phyloP scores from a whole-genome alignment of 1,139 yeast species.

The Diutina neorugosa region DNA sequence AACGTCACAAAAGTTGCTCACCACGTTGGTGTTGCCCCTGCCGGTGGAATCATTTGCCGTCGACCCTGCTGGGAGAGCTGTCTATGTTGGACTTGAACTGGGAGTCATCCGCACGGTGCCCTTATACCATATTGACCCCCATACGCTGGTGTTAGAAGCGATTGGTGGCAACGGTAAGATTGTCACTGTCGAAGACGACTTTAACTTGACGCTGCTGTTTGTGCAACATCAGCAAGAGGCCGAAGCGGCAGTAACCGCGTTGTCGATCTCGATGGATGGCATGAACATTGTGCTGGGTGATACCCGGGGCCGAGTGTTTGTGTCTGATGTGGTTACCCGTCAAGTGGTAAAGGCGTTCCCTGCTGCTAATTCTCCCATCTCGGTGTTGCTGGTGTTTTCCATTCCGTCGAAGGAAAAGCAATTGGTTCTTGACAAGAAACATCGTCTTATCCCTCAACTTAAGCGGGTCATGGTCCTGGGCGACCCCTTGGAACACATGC shows the following conservation, averaged over 20 bases:
- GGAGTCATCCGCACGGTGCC: conserved; percentile 54
- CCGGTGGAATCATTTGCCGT: conserved; percentile 47
- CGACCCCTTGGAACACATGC: conserved; percentile 35
- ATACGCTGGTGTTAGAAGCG: conserved; percentile 34
- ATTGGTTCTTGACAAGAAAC: conserved; percentile 25
- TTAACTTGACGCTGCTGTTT: conserved; percentile 38
- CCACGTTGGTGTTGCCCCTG: conserved; percentile 58
- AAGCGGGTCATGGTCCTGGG: conserved; percentile 43
- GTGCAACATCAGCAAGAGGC: conserved; percentile 35
- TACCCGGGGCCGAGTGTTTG: conserved; percentile 48
- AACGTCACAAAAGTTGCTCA: conserved; percentile 30
- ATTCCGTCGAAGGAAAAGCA: conserved; percentile 7
- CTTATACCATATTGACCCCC: conserved; percentile 36
- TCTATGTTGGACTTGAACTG: conserved; percentile 57
- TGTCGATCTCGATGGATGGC: conserved; percentile 66
- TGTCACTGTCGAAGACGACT: conserved; percentile 38
- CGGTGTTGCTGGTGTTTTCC: conserved; percentile 12
- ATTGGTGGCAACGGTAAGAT: conserved; percentile 46
- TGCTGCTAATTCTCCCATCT: conserved; percentile 32
- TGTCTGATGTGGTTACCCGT: conserved; percentile 64
- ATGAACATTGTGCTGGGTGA: conserved; percentile 68
- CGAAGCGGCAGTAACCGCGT: conserved; percentile 27
- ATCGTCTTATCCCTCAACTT: conserved; percentile 37
- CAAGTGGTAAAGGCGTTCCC: conserved; percentile 63
- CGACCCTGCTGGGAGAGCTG: conserved; percentile 75